Base-by-base conservation (phyloP, 805 yeast genomes). In the Candida hispaniensis region DNA sequence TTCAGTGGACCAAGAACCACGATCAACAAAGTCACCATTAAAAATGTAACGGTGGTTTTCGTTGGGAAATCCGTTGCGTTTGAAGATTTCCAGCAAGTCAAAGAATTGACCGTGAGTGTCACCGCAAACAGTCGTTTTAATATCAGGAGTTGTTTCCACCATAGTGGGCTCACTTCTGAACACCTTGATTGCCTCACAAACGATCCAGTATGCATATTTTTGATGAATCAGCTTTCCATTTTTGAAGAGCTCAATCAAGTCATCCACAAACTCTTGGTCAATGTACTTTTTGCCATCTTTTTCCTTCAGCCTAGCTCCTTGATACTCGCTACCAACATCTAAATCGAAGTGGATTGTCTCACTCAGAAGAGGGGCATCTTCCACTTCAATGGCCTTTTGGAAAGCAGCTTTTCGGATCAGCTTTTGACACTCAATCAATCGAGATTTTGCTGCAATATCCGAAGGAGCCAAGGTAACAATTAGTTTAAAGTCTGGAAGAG, bases 1-100 rank as follows among this genome's bases (percentile, higher is more conserved):
- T 54, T 91, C 98, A 52, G 94, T 81, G 4, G 96, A 83, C 97
- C 98, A 88, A 11, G 94, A 80, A 5, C 98, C 98, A 51, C 98
- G 69, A 55, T 91, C 98, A 4, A 91, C 98, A 59, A 91, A 88
- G 59, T 91, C 98, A 26, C 98, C 98, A 51, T 91, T 91, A 63
- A 91, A 88, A 30, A 91, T 58, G 52, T 81, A 91, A 4, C 74
- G 66, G 53, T 86, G 96, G 3, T 60, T 56, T 2, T 66, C 61
- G 4, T 64, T 51, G 0, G 88, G 93, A 47, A 64, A 58, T 10
- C 97, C 97, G 51, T 74, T 86, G 26, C 54, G 65, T 19, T 67
- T 56, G 56, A 91, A 88, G 35, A 91, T 66, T 52, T 85, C 78
- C 49, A 88, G 58, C 34, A 91, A 75, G 54, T 91, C 98, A 50